Percentiles rank a stretch among this genome's conserved stretches.
Conservation (phyloP, 257 asterid genomes). For the Oldenlandia corymbosa region DNA sequence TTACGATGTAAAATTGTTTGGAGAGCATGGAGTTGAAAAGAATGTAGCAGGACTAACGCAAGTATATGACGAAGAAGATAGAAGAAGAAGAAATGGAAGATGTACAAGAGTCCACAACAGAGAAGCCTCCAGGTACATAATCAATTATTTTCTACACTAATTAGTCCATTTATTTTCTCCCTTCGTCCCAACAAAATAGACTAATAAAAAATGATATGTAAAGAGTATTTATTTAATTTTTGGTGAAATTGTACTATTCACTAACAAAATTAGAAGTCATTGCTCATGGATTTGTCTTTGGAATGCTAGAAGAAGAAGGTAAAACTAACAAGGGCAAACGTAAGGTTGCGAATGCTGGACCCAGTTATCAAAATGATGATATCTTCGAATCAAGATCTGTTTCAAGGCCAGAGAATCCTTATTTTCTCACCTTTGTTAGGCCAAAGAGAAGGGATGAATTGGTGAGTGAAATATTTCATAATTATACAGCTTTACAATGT, state of each 20-base stretch:
- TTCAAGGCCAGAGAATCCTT: conserved; percentile 19
- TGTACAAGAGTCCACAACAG: neutral
- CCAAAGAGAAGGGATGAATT: neutral
- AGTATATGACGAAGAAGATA: too few relatives aligned
- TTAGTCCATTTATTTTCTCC: too few relatives aligned
- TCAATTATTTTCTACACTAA: too few relatives aligned
- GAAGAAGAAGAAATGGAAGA: neutral
- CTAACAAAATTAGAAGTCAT: too few relatives aligned
- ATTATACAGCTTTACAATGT: too few relatives aligned
- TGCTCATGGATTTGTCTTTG: too few relatives aligned
- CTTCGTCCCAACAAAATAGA: too few relatives aligned
- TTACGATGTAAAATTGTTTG: conserved; percentile 19
- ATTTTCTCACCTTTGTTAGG: conserved; percentile 9
- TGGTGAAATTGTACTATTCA: neutral
- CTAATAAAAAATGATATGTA: neutral
- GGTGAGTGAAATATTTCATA: neutral
- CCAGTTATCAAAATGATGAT: conserved; percentile 6
- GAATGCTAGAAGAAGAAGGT: neutral
- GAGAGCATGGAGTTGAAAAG: conserved; percentile 1
- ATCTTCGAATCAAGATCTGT: conserved; percentile 21
- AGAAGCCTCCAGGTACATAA: too few relatives aligned
- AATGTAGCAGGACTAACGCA: too few relatives aligned
- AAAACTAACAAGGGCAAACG: neutral
- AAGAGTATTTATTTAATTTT: too few relatives aligned
- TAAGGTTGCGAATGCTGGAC: neutral